Percentiles rank a stretch among this genome's conserved stretches.
phyloP scores from a whole-genome alignment of 2,329 filamentous ascomycete genomes.

The Atkinsonella hypoxylon region DNA sequence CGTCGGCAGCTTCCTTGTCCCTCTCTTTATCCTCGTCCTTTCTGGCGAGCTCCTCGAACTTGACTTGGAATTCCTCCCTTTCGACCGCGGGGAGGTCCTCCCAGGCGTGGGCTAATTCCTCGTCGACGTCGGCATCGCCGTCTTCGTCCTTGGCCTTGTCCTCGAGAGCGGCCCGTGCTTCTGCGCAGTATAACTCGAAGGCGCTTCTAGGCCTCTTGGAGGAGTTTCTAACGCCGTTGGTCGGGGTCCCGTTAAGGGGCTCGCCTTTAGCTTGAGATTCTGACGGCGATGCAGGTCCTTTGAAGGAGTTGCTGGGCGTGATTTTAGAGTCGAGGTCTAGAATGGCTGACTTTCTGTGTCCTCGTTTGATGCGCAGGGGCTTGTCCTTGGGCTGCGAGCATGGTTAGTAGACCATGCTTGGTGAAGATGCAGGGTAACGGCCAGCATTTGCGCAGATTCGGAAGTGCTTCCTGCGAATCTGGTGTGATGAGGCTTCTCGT shows the following conservation, averaged over 20 bases:
- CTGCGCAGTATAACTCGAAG: slow-evolving; percentile 43
- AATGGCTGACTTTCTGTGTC: slow-evolving; percentile 50
- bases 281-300: slow-evolving; percentile 34
- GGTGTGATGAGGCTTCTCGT: too few species aligned
- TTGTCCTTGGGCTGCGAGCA: slow-evolving; percentile 59
- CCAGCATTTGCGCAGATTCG: too few species aligned
- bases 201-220: slow-evolving; percentile 33
- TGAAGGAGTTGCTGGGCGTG: slow-evolving; percentile 28
- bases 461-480: too few species aligned
- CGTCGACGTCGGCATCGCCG: slow-evolving; percentile 30
- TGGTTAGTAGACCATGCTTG: slow-evolving; percentile 14
- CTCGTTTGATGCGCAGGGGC: slow-evolving; percentile 61
- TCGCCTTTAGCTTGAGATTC: slow-evolving; percentile 19
- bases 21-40: slow-evolving; percentile 14
- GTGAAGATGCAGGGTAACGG: too few species aligned
- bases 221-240: slow-evolving; percentile 30
- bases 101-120: slow-evolving; percentile 43
- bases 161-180: slow-evolving; percentile 32
- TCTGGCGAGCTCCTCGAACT: slow-evolving; percentile 16
- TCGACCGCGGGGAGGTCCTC: slow-evolving; percentile 37
- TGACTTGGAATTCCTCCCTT: slow-evolving; percentile 36
- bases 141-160: slow-evolving; percentile 30
- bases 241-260: slow-evolving; percentile 10
- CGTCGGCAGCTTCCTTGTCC: slow-evolving; percentile 8
- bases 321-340: slow-evolving; percentile 31